Evolutionary conservation across 768 basidiomycete species (phyloP), one percentile per base, ranked within the genome.

Genomic region (Crassisporium funariophilum): DNA sequence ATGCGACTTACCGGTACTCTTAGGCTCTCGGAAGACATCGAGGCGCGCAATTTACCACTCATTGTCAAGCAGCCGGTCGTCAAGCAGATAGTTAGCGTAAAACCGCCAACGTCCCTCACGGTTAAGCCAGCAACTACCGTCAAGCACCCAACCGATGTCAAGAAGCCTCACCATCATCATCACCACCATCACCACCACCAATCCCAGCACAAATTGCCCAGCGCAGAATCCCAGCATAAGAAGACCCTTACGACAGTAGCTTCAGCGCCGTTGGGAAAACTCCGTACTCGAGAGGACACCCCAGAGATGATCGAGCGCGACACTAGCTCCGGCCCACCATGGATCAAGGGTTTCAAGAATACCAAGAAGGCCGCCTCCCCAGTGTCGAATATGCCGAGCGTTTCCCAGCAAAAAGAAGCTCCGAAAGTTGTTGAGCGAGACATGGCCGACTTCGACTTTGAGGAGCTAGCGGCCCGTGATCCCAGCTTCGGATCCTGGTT

Each of bases 391-490:
- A 39, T 46, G 17, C 12, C 31, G 3, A 15, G 31, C 31, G 16
- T 12, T 5, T 15, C 40, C 27, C 27, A 20, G 6, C 22, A 37
- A 6, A 41, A 41, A 20, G 40, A 41, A 27, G 9, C 13, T 12
- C 3, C 2, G n/a, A n/a, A n/a, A n/a, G n/a, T 33, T 15, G 12
- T 15, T 33, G 31, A 33, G 31, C 31, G 31, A 11, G 31, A 33
- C 31, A 33, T 33, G 12, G 31, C 31, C 31, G 31, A 33, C 31
- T 15, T 33, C 31, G 31, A 43, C 23, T 17, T 52, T 12, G 46
- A 50, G 23, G 49, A 54, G n/a, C 45, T 54, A 22, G 49, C 49
- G 10, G 49, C 46, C 4, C 49, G 53, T 4, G 49, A 54, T 7
- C 53, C 53, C 5, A 35, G 38, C 22, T 47, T 50, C 36, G 45